Conservation (phyloP, 2,329 filamentous ascomycete species). For the Thelonectria olida region DNA sequence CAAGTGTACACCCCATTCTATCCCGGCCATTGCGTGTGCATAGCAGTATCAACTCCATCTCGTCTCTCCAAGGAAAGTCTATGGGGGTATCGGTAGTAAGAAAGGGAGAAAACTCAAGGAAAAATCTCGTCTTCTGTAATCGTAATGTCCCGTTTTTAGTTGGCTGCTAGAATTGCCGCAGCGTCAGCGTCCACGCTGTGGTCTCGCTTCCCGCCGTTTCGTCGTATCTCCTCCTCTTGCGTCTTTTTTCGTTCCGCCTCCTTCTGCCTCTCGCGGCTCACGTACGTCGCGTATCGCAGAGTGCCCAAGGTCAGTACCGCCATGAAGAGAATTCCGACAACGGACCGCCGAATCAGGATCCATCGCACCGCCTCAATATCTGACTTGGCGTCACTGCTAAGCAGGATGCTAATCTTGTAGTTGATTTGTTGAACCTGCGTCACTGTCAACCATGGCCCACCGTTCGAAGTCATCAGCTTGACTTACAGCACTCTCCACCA, state of each 20-base stretch:
- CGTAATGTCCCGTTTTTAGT: conserved; percentile 44
- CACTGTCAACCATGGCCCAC: conserved; percentile 17
- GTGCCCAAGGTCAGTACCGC: conserved; percentile 67
- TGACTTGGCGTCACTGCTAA: conserved; percentile 90
- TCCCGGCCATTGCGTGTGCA: conserved; percentile 4
- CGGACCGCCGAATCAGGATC: conserved; percentile 75
- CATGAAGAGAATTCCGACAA: conserved; percentile 73
- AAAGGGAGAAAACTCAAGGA: conserved; percentile 31
- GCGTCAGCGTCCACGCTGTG: conserved; percentile 59
- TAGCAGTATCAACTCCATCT: conserved; percentile 10
- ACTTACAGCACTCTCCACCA: conserved; percentile 80
- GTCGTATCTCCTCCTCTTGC: conserved; percentile 54
- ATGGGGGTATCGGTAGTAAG: conserved; percentile 40
- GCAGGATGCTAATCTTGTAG: conserved; percentile 91
- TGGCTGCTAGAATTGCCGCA: conserved; percentile 67
- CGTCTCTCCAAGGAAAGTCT: conserved; percentile 31
- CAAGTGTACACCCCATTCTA: neutral
- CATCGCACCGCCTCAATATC: conserved; percentile 92
- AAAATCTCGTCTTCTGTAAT: conserved; percentile 21
- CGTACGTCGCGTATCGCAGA: conserved; percentile 68
- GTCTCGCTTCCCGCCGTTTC: conserved; percentile 56
- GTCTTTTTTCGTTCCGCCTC: conserved; percentile 55
- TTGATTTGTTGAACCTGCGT: conserved; percentile 87
- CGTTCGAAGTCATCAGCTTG: neutral
- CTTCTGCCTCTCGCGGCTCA: conserved; percentile 59